phyloP scores from a whole-genome alignment of 2,329 filamentous ascomycete species.

The Aspergillus thermomutatus region DNA sequence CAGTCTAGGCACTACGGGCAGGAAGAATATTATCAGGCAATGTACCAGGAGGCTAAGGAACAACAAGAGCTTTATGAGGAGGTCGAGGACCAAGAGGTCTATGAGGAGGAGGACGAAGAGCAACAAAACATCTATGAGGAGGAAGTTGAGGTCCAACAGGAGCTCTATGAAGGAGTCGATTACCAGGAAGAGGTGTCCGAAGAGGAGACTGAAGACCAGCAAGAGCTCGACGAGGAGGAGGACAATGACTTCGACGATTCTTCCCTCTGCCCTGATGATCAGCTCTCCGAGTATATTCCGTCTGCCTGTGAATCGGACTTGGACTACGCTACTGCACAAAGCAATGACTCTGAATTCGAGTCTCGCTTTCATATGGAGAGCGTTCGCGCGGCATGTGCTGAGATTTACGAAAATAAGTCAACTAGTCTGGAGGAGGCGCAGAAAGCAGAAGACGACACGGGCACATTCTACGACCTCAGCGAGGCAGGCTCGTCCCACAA shows the following conservation, averaged over 20 bases:
- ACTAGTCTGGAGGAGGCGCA: not conserved
- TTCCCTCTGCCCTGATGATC: not conserved
- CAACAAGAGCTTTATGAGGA: not conserved
- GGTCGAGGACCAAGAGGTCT: not conserved
- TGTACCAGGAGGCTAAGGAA: not conserved
- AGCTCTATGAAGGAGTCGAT: not conserved
- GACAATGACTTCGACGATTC: not conserved
- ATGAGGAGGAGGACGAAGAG: not conserved
- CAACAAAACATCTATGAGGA: not conserved
- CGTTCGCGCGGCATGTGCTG: not conserved
- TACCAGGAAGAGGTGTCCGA: not conserved
- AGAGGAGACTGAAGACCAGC: not conserved
- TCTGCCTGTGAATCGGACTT: not conserved
- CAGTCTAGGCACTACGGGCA: not conserved
- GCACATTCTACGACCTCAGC: constrained; percentile 9
- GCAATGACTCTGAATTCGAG: not conserved
- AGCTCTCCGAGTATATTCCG: not conserved
- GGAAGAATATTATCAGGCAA: not conserved
- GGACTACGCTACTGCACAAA: constrained; percentile 6
- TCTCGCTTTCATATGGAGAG: not conserved
- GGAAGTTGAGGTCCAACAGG: not conserved
- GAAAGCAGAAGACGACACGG: not conserved
- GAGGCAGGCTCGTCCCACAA: not conserved
- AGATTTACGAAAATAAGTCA: not conserved
- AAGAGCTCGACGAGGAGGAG: not conserved